Conservation (phyloP, 371 early-diverging fungal genomes). For the Syncephalis fuscata region DNA sequence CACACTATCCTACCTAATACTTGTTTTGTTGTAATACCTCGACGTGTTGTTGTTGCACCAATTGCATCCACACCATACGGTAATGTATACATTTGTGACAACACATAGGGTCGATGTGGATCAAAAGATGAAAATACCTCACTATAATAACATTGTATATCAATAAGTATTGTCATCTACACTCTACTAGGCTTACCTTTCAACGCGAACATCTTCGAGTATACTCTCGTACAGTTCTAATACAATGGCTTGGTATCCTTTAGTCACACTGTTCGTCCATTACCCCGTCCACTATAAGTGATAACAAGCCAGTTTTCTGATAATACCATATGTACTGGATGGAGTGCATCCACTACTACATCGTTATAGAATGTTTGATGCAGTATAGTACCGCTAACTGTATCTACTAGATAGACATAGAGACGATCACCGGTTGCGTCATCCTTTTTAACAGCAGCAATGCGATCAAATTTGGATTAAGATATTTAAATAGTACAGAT, state of each 20-base stretch:
- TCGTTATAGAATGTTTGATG: slow-evolving; percentile 47
- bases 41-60: slow-evolving; percentile 68
- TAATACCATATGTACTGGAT: slow-evolving; percentile 43
- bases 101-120: slow-evolving; percentile 47
- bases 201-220: slow-evolving; percentile 47
- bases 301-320: slow-evolving; percentile 83
- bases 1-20: no score
- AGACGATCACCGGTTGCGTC: slow-evolving; percentile 15
- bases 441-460: slow-evolving; percentile 28
- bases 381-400: slow-evolving; percentile 67
- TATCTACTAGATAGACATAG: slow-evolving; percentile 65
- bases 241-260: slow-evolving; percentile 48
- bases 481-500: slow-evolving; percentile 88
- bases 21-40: slow-evolving; percentile 74
- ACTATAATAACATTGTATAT: no score
- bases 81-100: slow-evolving; percentile 55
- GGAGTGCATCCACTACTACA: slow-evolving; percentile 26
- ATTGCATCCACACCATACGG: slow-evolving; percentile 48
- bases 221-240: slow-evolving; percentile 77
- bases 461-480: slow-evolving; percentile 77
- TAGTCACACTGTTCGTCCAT: slow-evolving; percentile 10
- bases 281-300: slow-evolving; percentile 74
- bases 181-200: no score
- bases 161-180: no score
- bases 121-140: slow-evolving; percentile 57